phyloP scores from a whole-genome alignment of 2,329 filamentous ascomycete species.

The Diaporthe aspalathi region DNA sequence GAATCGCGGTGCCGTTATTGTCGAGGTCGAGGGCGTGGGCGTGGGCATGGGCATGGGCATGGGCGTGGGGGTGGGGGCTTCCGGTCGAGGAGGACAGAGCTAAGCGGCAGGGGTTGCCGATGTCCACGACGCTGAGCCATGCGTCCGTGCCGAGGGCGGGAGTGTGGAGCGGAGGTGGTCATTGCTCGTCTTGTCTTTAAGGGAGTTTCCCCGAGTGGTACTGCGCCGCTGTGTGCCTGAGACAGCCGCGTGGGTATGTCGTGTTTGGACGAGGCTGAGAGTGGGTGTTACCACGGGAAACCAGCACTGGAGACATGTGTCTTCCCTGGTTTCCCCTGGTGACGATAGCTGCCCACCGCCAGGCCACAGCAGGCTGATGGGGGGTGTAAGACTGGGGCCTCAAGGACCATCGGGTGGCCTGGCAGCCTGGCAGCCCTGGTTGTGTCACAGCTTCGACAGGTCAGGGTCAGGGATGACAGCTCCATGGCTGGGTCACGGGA shows the following conservation, averaged over 20 bases:
- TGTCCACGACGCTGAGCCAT: not conserved
- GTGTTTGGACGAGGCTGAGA: constrained; percentile 11
- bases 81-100: not conserved
- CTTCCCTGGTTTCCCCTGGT: not conserved
- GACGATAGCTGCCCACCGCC: too few species aligned
- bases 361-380: not conserved
- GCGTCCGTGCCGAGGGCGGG: not conserved
- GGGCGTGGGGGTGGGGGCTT: not conserved
- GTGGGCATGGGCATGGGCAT: not conserved
- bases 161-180: not conserved
- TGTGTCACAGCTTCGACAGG: constrained; percentile 2
- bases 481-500: constrained; percentile 16
- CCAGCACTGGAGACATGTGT: not conserved
- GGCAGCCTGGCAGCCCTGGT: too few species aligned
- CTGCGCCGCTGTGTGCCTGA: not conserved
- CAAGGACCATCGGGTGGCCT: not conserved
- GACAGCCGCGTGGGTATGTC: not conserved
- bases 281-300: not conserved
- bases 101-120: constrained; percentile 11
- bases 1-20: not conserved
- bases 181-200: not conserved
- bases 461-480: constrained; percentile 24
- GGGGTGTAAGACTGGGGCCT: not conserved
- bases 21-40: not conserved
- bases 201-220: too few species aligned